Evolutionary conservation across 2,329 filamentous ascomycete genomes (phyloP).

Genomic region (Cadophora gregata): DNA sequence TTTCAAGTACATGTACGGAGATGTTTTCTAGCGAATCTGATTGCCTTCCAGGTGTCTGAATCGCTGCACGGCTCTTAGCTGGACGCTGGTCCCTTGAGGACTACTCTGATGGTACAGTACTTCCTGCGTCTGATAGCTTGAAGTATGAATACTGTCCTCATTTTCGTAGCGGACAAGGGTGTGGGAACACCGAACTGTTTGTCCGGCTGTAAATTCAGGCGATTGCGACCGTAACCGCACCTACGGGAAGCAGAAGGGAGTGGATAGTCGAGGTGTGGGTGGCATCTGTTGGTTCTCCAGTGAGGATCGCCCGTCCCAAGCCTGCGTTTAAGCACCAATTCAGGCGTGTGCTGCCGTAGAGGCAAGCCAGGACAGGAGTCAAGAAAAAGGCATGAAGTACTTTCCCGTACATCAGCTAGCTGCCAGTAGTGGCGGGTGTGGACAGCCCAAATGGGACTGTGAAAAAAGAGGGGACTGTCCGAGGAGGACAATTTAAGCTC

Average conservation of each 20-base stretch:
- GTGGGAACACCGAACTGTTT: constrained; percentile 16
- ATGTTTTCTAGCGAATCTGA: not conserved
- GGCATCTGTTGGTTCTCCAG: constrained; percentile 19
- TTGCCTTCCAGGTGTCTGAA: not conserved
- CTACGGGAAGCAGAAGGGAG: constrained; percentile 12
- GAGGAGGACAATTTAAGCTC: constrained; percentile 19
- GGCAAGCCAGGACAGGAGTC: constrained; percentile 2
- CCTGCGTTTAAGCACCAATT: constrained; percentile 24
- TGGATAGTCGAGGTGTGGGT: constrained; percentile 20
- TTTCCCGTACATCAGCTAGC: constrained; percentile 5
- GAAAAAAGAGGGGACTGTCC: not conserved
- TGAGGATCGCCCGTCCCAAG: constrained; percentile 30
- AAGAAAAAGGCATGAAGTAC: constrained; percentile 14
- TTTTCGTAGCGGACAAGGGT: not conserved
- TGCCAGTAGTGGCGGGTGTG: constrained; percentile 15
- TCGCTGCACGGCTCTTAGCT: not conserved
- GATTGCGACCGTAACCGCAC: constrained; percentile 10
- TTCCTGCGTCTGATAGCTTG: constrained; percentile 1
- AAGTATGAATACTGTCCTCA: not conserved
- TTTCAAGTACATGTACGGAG: not conserved
- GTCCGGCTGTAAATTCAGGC: constrained; percentile 22
- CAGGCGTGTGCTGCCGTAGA: constrained; percentile 27
- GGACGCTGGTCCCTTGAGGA: not conserved
- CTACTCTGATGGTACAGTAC: not conserved
- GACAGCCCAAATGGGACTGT: constrained; percentile 4